A percentile compares a stretch with the other conserved stretches of the same genome.
Evolutionary conservation across 2,329 filamentous ascomycete genomes (phyloP).

Genomic region (Fusarium virguliforme): DNA sequence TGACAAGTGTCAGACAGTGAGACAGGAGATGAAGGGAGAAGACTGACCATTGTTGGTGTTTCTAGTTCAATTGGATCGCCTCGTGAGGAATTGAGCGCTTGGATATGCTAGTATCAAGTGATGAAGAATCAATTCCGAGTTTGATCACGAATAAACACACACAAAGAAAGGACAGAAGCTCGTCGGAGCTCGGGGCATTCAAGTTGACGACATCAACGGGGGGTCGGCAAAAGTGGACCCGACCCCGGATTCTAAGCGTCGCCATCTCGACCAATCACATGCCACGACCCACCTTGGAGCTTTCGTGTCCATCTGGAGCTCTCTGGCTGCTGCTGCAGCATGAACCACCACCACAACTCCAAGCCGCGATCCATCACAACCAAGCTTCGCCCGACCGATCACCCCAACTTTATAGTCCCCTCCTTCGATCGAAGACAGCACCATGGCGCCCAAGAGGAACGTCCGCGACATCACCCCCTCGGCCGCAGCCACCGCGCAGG

Average conservation of each 20-base stretch:
- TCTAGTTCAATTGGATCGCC: background rate
- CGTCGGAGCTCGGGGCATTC: conserved; percentile 23
- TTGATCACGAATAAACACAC: conserved; percentile 1
- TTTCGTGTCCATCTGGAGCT: conserved; percentile 57
- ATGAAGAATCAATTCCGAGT: conserved; percentile 11
- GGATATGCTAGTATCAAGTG: background rate
- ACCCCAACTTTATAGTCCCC: conserved; percentile 7
- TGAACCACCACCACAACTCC: conserved; percentile 32
- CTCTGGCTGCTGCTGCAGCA: conserved; percentile 36
- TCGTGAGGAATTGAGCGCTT: background rate
- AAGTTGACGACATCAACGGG: conserved; percentile 40
- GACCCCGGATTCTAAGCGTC: conserved; percentile 27
- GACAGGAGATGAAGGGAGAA: background rate
- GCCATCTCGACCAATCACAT: conserved; percentile 53
- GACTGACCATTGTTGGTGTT: conserved; percentile 29
- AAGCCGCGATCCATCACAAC: conserved; percentile 24
- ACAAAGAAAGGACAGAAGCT: conserved; percentile 4
- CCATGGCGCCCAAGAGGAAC: conserved; percentile 69
- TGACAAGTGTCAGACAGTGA: conserved; percentile 11
- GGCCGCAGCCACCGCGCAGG: conserved; percentile 53
- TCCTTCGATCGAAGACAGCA: conserved; percentile 12
- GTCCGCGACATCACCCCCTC: conserved; percentile 55
- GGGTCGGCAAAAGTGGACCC: conserved; percentile 14
- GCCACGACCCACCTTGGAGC: conserved; percentile 51
- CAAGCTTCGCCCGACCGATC: conserved; percentile 21